Percentiles rank a stretch among this genome's conserved stretches.
phyloP scores from a whole-genome alignment of 1,139 yeast species.

The Kluyveromyces sp. region DNA sequence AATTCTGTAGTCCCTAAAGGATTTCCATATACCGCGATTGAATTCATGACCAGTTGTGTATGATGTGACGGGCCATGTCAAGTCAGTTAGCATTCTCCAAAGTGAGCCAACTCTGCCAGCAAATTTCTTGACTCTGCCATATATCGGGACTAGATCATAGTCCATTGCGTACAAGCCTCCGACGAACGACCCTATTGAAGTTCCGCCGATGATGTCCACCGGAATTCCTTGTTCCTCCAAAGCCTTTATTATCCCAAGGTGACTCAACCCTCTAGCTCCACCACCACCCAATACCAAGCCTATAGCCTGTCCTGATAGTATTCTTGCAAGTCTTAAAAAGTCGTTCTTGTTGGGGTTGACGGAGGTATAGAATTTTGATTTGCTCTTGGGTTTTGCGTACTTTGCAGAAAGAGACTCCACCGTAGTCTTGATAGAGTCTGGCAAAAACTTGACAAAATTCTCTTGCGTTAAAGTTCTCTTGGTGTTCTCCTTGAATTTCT shows the following conservation, averaged over 20 bases:
- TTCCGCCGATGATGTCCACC: conserved; percentile 89
- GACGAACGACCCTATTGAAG: conserved; percentile 91
- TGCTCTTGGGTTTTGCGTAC: conserved; percentile 22
- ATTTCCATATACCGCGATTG: conserved; percentile 93
- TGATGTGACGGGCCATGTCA: conserved; percentile 90
- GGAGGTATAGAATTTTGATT: conserved; percentile 37
- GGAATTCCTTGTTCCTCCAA: conserved; percentile 93
- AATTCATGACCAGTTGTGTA: conserved; percentile 96
- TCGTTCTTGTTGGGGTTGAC: conserved; percentile 71
- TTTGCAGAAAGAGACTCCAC: conserved; percentile 32
- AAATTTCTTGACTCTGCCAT: conserved; percentile 84
- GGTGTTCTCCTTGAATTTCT: conserved; percentile 27
- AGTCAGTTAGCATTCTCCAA: conserved; percentile 79
- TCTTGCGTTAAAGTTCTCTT: conserved; percentile 24
- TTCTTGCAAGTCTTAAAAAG: conserved; percentile 80
- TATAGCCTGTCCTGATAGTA: conserved; percentile 85
- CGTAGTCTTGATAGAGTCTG: conserved; percentile 30
- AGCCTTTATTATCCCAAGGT: conserved; percentile 85
- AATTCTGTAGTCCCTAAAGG: conserved; percentile 83
- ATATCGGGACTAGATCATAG: conserved; percentile 82
- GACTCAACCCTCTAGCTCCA: conserved; percentile 93
- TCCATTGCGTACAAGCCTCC: conserved; percentile 94
- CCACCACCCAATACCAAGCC: conserved; percentile 97
- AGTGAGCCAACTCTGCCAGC: conserved; percentile 73
- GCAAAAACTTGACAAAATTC: conserved; percentile 27